Evolutionary conservation across 192 early-diverging fungal genomes (phyloP).

Genomic region (Backusella circina): DNA sequence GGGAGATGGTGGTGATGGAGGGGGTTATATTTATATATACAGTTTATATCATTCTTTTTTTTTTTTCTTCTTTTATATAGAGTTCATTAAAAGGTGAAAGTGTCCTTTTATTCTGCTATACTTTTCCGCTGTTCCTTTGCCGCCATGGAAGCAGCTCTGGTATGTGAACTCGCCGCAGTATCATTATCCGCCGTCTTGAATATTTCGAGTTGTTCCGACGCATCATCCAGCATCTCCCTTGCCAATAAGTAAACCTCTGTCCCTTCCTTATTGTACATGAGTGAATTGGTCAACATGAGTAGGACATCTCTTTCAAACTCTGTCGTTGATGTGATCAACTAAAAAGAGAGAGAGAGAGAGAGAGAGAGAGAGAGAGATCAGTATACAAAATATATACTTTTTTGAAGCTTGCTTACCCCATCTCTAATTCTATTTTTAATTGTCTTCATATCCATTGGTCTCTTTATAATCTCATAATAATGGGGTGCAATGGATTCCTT

Average conservation of each 20-base stretch:
- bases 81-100: no score
- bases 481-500: conserved; percentile 75
- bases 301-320: conserved; percentile 92
- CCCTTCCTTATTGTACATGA: conserved; percentile 87
- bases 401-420: conserved; percentile 71
- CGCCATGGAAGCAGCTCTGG: conserved; percentile 10
- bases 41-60: background rate
- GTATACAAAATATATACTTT: no score
- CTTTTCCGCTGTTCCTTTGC: conserved; percentile 12
- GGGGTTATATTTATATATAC: background rate
- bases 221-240: conserved; percentile 72
- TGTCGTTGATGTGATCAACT: conserved; percentile 75
- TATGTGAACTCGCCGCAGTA: conserved; percentile 20
- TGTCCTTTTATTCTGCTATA: background rate
- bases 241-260: conserved; percentile 87
- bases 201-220: conserved; percentile 62
- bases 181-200: conserved; percentile 44
- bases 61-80: background rate
- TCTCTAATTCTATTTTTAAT: conserved; percentile 86
- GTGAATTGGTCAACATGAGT: conserved; percentile 83
- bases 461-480: conserved; percentile 76
- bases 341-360: conserved; percentile 6
- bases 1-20: no score
- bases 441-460: conserved; percentile 82
- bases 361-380: background rate